Evolutionary conservation across 768 basidiomycete species (phyloP), one percentile per base, ranked within the genome.

Genomic region (Tubosaeta sp.): DNA sequence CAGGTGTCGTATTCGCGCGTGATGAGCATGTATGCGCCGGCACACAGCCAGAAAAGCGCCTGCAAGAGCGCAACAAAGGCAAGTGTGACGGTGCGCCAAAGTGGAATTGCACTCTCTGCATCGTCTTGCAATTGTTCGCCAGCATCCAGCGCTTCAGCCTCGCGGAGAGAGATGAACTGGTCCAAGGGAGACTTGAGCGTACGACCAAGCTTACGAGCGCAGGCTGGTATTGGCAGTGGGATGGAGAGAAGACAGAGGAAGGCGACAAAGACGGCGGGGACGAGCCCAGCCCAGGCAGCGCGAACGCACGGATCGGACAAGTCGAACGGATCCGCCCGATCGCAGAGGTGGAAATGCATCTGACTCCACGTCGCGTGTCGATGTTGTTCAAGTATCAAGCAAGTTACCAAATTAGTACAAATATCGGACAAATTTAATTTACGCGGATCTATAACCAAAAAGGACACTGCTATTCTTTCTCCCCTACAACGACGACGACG

Each of bases 81-180:
- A 40, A 88, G 76, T n/a, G 80, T 57, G 39, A 82, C 54, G 2
- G 82, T 79, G 35, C 80, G 79, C 83, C 86, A 86, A 8, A 85
- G 69, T 0, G 81, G 78, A 12, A 73, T 58, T 11, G 57, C 29
- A 38, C n/a, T 3, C 4, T 50, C 39, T 1, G 34, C 31, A 10
- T 44, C 40, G 21, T 55, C 54, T 29, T 11, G 13, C 18, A 32
- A 0, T 16, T 27, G 40, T 36, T 51, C 52, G 3, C 9, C 48
- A 14, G 40, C 59, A 44, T 72, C 69, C 27, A 82, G 60, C 0
- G 77, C 77, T 58, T 82, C 81, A 14, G 82, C 82, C 59, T 84
- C 83, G 30, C 69, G 69, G 3, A 86, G 69, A 3, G 78, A 73
- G 24, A 86, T 46, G 58, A 75, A 84, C 0, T 59, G 44, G 34